phyloP scores from a whole-genome alignment of 345 rosid species.

The Hibiscus trionum region DNA sequence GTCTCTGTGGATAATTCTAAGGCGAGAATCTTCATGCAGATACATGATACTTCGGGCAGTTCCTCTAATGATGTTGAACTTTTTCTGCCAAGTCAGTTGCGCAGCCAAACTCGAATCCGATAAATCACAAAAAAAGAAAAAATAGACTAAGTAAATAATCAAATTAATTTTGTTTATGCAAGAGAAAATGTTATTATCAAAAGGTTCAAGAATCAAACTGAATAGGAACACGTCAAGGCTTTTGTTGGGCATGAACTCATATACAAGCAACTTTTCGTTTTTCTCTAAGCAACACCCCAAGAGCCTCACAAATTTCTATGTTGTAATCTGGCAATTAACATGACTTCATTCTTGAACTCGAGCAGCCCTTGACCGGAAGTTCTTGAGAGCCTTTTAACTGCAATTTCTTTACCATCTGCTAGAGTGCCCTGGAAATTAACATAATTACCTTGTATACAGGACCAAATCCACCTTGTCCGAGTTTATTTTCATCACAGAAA shows the following conservation, averaged over 20 bases:
- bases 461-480: not conserved
- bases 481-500: not conserved
- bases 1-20: slow-evolving; percentile 39
- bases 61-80: not conserved
- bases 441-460: not conserved
- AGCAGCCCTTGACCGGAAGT: not conserved
- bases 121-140: not conserved
- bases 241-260: not conserved
- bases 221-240: not conserved
- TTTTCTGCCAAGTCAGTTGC: not conserved
- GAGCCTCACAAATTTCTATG: not conserved
- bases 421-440: slow-evolving; percentile 2
- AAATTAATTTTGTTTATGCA: not conserved
- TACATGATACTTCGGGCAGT: slow-evolving; percentile 1
- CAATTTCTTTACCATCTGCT: slow-evolving; percentile 1
- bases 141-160: not conserved
- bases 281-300: not conserved
- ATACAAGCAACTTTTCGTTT: not conserved
- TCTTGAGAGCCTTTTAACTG: slow-evolving; percentile 4
- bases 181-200: not conserved
- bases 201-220: not conserved
- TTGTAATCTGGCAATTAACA: slow-evolving; percentile 1
- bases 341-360: slow-evolving; percentile 10
- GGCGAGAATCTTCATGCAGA: slow-evolving; percentile 46
- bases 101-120: not conserved